Conservation (phyloP, 768 basidiomycete genomes). For the Hericium coralloides region DNA sequence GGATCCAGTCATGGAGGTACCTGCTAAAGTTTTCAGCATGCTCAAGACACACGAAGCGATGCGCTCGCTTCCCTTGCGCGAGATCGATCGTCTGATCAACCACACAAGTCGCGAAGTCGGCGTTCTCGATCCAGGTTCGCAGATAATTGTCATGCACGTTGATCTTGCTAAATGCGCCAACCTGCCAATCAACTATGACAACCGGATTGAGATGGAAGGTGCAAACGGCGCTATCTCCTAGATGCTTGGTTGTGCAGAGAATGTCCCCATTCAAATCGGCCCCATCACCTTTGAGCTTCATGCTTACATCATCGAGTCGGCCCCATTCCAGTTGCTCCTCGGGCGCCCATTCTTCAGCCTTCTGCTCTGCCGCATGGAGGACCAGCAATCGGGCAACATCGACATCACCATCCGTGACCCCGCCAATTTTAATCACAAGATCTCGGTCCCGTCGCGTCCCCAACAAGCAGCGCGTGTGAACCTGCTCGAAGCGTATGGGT, state of each 20-base stretch:
- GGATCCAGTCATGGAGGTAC: neutral
- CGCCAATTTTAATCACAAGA: neutral
- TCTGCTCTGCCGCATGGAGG: neutral
- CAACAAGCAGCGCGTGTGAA: no score
- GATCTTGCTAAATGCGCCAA: neutral
- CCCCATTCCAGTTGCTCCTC: neutral
- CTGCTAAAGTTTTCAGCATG: neutral
- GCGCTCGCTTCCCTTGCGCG: neutral
- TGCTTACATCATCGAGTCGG: neutral
- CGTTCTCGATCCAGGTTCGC: neutral
- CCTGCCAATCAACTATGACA: neutral
- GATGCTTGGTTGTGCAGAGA: neutral
- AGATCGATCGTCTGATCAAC: neutral
- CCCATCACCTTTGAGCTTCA: neutral
- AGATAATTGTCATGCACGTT: neutral
- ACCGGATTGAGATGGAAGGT: neutral
- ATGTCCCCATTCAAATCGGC: neutral
- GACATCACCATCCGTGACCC: neutral
- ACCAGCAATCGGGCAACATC: neutral
- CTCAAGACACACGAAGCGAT: neutral
- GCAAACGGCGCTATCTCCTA: neutral
- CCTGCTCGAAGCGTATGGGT: no score
- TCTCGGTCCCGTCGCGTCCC: no score
- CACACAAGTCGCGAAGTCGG: neutral
- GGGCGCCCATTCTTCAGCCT: neutral